Evolutionary conservation across 2,329 filamentous ascomycete species (phyloP).

Genomic region (Monosporascus sp.): DNA sequence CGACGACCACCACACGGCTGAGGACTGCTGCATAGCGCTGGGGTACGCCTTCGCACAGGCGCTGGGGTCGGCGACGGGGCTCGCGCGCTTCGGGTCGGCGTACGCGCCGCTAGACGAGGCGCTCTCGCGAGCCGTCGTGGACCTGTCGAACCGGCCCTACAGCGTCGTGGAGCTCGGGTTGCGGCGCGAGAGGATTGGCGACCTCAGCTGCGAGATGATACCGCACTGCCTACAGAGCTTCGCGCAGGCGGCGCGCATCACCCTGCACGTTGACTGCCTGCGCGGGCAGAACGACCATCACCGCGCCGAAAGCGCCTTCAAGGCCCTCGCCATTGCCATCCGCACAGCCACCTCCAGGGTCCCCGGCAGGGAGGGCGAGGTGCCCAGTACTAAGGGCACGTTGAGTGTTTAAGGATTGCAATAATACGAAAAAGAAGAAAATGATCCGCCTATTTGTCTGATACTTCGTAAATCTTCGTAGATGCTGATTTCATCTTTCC

Average conservation of each 20-base stretch:
- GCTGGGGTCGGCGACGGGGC: slow-evolving; percentile 70
- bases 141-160: slow-evolving; percentile 89
- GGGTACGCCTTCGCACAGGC: slow-evolving; percentile 79
- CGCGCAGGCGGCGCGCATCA: slow-evolving; percentile 82
- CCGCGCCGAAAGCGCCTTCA: slow-evolving; percentile 92
- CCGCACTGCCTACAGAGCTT: slow-evolving; percentile 94
- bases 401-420: slow-evolving; percentile 48
- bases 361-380: slow-evolving; percentile 79
- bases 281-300: slow-evolving; percentile 94
- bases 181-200: slow-evolving; percentile 87
- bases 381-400: slow-evolving; percentile 94
- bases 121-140: slow-evolving; percentile 86
- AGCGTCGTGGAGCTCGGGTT: slow-evolving; percentile 79
- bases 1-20: slow-evolving; percentile 97
- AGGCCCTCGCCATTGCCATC: slow-evolving; percentile 86
- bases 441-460: too few relatives aligned
- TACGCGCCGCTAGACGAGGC: slow-evolving; percentile 95
- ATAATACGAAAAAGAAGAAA: neutral
- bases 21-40: slow-evolving; percentile 90
- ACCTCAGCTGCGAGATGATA: slow-evolving; percentile 93
- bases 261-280: slow-evolving; percentile 91
- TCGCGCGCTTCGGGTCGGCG: slow-evolving; percentile 85
- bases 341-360: slow-evolving; percentile 70
- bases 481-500: too few relatives aligned
- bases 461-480: too few relatives aligned